Evolutionary conservation across 768 basidiomycete genomes (phyloP).

Genomic region (Boletus coccyginus): DNA sequence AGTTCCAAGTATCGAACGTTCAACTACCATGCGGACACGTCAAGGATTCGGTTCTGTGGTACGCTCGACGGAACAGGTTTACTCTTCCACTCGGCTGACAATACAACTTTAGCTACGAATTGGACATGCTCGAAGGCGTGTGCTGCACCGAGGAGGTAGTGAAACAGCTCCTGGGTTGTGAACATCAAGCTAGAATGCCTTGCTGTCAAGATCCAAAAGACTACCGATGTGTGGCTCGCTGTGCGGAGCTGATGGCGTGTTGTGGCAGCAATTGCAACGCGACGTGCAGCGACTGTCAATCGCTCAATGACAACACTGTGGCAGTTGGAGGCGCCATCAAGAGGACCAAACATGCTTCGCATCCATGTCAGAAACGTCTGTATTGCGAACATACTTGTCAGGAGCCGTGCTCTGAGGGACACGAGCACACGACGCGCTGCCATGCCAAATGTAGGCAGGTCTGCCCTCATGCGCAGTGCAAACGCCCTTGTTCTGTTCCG

Average conservation of each 20-base stretch:
- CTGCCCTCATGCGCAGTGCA: conserved; percentile 54
- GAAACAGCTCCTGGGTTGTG: conserved; percentile 50
- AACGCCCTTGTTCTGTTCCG: conserved; percentile 43
- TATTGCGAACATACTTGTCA: conserved; percentile 58
- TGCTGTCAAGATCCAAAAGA: conserved; percentile 46
- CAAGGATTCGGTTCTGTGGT: conserved; percentile 48
- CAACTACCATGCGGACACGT: conserved; percentile 58
- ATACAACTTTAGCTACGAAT: conserved; percentile 36
- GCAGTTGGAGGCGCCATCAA: conserved; percentile 2
- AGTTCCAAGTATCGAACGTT: conserved; percentile 45
- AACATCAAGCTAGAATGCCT: conserved; percentile 46
- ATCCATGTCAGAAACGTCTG: conserved; percentile 49
- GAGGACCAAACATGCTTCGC: conserved; percentile 39
- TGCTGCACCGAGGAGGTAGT: conserved; percentile 41
- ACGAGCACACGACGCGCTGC: conserved; percentile 49
- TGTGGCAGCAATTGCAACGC: conserved; percentile 52
- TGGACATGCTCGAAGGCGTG: conserved; percentile 44
- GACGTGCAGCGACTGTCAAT: conserved; percentile 49
- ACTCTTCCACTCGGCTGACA: not conserved
- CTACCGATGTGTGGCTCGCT: conserved; percentile 40
- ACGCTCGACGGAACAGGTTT: conserved; percentile 5
- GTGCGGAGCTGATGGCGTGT: conserved; percentile 47
- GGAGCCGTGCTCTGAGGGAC: conserved; percentile 45
- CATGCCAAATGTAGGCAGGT: conserved; percentile 47
- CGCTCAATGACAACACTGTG: not conserved